Evolutionary conservation across 306 rosid genomes (phyloP).

Genomic region (Prunus fruticosa): DNA sequence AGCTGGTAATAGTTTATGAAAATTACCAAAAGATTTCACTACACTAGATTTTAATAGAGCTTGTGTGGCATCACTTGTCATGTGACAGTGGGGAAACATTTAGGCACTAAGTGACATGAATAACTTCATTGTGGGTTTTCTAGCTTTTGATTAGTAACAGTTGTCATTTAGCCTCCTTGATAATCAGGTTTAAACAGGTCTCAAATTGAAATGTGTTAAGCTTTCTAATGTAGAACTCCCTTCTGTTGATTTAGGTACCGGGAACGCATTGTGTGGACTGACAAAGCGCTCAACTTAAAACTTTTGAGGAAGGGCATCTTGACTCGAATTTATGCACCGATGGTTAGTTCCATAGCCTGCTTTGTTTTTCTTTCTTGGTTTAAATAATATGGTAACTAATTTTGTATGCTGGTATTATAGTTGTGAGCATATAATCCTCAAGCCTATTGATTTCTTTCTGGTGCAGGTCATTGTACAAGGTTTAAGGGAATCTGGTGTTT

Average conservation of each 20-base stretch:
- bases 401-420: background rate
- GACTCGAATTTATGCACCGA: slow-evolving; percentile 83
- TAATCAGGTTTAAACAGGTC: background rate
- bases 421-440: slow-evolving; percentile 2
- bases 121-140: background rate
- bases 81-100: background rate
- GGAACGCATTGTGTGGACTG: slow-evolving; percentile 87
- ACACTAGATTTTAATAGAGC: background rate
- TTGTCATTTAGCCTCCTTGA: background rate
- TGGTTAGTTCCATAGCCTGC: slow-evolving; percentile 45
- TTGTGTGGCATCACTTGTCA: background rate
- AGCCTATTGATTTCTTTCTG: slow-evolving; percentile 7
- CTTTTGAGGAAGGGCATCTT: slow-evolving; percentile 82
- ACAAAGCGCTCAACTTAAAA: slow-evolving; percentile 55
- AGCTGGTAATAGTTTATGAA: slow-evolving; percentile 54
- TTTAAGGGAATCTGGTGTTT: slow-evolving; percentile 76
- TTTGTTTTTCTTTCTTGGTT: slow-evolving; percentile 7
- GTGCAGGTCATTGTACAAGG: slow-evolving; percentile 75
- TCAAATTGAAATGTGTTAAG: background rate
- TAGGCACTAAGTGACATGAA: background rate
- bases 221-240: background rate
- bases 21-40: background rate
- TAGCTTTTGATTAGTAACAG: background rate
- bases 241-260: slow-evolving; percentile 64
- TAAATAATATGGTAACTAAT: background rate